Evolutionary conservation across 148 eudicot genomes (phyloP), one percentile per base, ranked within the genome.

Genomic region (Rhododendron ovatum): DNA sequence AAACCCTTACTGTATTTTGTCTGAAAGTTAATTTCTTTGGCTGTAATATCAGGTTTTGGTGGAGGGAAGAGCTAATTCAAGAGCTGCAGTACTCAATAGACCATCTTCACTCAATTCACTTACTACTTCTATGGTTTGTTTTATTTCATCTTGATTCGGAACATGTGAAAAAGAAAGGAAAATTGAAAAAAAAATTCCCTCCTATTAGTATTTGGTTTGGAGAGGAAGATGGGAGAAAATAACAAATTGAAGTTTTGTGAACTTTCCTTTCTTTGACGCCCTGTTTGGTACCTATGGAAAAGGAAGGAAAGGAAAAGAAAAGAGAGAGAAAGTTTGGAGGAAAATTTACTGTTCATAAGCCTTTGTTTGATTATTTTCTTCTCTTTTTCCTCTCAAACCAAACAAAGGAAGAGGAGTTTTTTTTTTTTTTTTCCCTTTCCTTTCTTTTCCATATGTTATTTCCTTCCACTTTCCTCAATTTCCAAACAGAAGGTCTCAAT

Each of bases 61-160:
- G 67, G 96, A 94, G 91, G 99, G 98, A 78, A 93, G 95, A 90
- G 93, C 96, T 9, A 94, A 88, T 80, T 90, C 98, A 84, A 94
- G 99, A 84, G 91, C 93, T 65, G 94, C 98, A 20, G 86, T 97
- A 82, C 93, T 97, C 75, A 97, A 97, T 53, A 93, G 95, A 86
- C 95, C 98, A 28, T 89, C 91, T 51, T 85, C 93, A 55, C 98
- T 98, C 84, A 98, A 98, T 93, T 94, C 98, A 74, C 89, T 97
- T 65, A 89, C 91, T 79, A 87, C 87, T 74, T 71, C 93, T 39
- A 93, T 94, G 99, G 99, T 98, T 45, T 84, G 90, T 84, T 75
- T 50, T 41, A 7, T 86, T 30, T 78, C 30, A 2, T 78, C 39
- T 59, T 17, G 18, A 55, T 18, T 55, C 18, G 61, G 61, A 55